These are phyloP conservation scores for Solanum sitiens DNA, from an alignment of 257 asterid genomes.

Conservation along the genomic window DNA sequence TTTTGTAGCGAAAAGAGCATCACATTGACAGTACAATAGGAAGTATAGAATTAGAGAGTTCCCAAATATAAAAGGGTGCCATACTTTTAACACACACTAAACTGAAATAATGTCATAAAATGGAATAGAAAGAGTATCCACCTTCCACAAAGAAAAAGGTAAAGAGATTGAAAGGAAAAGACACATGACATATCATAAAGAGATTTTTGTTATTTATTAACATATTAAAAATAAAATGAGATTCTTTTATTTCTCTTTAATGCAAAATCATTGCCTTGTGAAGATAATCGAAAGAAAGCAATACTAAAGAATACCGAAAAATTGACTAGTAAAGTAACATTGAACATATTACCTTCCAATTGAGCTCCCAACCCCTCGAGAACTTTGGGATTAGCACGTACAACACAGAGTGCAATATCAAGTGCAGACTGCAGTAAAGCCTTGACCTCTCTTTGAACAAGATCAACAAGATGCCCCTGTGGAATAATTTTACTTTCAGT, in stretches of 20 bases:
- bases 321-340: background rate
- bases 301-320: background rate
- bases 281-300: background rate
- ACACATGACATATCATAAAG: background rate
- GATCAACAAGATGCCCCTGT: conserved; percentile 95
- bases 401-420: conserved; percentile 79
- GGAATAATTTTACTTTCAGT: background rate
- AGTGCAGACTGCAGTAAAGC: conserved; percentile 84
- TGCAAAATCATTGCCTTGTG: background rate
- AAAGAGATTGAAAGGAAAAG: background rate
- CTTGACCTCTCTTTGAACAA: conserved; percentile 87
- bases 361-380: conserved; percentile 91
- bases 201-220: background rate
- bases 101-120: background rate
- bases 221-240: background rate
- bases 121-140: background rate
- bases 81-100: background rate
- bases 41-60: background rate
- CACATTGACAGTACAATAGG: background rate
- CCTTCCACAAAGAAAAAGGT: background rate
- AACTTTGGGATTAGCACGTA: conserved; percentile 82
- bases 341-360: conserved; percentile 56
- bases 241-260: background rate
- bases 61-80: background rate
- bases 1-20: background rate